Conservation (phyloP, 345 rosid genomes). For the Raphanus sativus region DNA sequence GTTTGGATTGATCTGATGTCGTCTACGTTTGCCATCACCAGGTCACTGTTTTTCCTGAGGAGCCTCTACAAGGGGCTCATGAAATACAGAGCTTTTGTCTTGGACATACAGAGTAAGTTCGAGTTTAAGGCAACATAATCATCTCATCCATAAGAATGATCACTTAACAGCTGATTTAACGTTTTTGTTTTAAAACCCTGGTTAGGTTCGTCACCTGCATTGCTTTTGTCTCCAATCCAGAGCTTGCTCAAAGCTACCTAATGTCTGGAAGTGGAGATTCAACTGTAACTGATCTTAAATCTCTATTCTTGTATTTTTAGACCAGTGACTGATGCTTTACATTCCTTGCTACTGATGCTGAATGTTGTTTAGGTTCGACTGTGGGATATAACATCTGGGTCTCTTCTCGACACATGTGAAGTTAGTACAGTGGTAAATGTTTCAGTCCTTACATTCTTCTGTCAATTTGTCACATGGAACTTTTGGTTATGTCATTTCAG, state of each 20-base stretch:
- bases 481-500: neutral
- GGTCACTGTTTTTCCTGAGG: conserved; percentile 83
- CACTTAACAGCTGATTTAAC: neutral
- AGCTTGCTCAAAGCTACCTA: conserved; percentile 62
- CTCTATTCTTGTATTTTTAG: neutral
- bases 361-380: conserved; percentile 64
- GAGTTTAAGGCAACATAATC: conserved; percentile 20
- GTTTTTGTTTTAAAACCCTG: neutral
- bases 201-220: conserved; percentile 78
- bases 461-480: neutral
- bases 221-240: conserved; percentile 56
- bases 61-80: conserved; percentile 87
- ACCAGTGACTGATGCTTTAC: neutral
- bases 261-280: conserved; percentile 97
- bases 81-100: conserved; percentile 95
- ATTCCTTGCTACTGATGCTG: neutral
- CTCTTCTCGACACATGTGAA: conserved; percentile 81
- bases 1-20: conserved; percentile 10
- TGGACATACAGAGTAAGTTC: conserved; percentile 94
- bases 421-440: conserved; percentile 60
- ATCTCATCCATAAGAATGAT: neutral
- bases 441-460: conserved; percentile 8
- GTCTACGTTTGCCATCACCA: conserved; percentile 33
- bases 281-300: conserved; percentile 54
- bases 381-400: conserved; percentile 82